A percentile compares a stretch with the other conserved stretches of the same genome.
phyloP scores from a whole-genome alignment of 2,329 filamentous ascomycete species.

The Alternaria solani region DNA sequence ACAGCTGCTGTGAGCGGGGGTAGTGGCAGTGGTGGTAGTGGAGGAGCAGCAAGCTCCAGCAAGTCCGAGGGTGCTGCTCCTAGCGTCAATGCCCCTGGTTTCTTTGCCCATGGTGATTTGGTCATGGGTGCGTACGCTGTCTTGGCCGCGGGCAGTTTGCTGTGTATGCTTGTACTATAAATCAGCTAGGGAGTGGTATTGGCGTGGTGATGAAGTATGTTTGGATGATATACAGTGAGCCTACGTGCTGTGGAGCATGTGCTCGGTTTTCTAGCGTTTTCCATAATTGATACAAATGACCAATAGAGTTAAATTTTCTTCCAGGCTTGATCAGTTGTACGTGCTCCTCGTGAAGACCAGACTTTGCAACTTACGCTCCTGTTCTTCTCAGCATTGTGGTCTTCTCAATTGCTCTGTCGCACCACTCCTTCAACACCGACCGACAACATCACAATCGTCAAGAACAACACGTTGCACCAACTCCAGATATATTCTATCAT shows the following conservation, averaged over 20 bases:
- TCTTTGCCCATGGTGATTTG: slow-evolving; percentile 36
- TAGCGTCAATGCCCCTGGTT: slow-evolving; percentile 27
- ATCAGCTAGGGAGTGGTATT: background rate
- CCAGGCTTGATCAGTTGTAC: background rate
- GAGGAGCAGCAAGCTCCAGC: slow-evolving; percentile 19
- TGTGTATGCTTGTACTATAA: slow-evolving; percentile 41
- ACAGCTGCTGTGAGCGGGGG: slow-evolving; percentile 23
- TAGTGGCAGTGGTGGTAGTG: slow-evolving; percentile 2
- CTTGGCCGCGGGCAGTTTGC: slow-evolving; percentile 32
- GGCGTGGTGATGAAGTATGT: background rate
- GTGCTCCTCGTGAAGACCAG: too few relatives aligned
- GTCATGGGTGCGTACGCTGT: slow-evolving; percentile 32
- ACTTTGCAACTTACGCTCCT: too few relatives aligned
- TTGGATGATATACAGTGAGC: background rate
- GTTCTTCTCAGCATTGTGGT: background rate
- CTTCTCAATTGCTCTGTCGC: background rate
- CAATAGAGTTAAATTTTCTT: background rate
- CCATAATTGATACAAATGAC: background rate
- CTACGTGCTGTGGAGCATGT: background rate
- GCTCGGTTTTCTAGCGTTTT: background rate
- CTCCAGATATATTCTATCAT: slow-evolving; percentile 1
- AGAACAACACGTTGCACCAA: background rate
- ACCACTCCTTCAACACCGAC: background rate
- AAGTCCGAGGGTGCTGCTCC: slow-evolving; percentile 28
- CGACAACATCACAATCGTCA: background rate